Base-by-base conservation (phyloP, 106 monocot species). In the Narthecium ossifragum region DNA sequence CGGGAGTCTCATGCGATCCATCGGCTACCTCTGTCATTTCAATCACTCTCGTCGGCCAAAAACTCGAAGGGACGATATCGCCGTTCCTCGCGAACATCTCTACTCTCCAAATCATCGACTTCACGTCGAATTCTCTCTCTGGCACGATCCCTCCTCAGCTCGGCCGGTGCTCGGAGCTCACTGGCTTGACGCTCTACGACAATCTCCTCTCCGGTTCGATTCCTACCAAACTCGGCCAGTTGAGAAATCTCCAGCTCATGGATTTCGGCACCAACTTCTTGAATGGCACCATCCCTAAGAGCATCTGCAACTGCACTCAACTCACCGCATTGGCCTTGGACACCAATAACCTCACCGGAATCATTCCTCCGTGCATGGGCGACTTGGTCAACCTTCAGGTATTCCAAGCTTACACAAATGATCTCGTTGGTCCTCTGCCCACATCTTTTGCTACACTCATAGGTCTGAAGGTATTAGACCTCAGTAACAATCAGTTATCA, bases 41-140 rank as follows among this genome's bases (percentile, higher is more conserved):
- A 4, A 73, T 87, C 13, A 53, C 36, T 31, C 55, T 84, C 17
- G 14, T 5, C 22, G 57, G 78, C 34, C 62, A 29, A 23, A 30
- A 72, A 17, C 83, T 87, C 51, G 41, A 32, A 29, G 83, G 83
- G 51, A 72, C 66, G 7, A 63, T 87, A 6, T 80, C 83, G 6
- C 83, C 83, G 0, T 87, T 63, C 58, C 50, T 87, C 8, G 74
- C 63, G 21, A 87, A 87, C 77, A 75, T 87, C 36, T 84, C 92
- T 15, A 80, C 72, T 12, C 83, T 92, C 4, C 78, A 78, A 38
- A 8, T 75, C 20, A 50, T 92, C 15, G 83, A 87, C 46, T 60
- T 92, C 38, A 36, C 68, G 14, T 51, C 51, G 10, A 92, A 92
- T 60, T 55, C n/a, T 14, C 67, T 92, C 60, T 59, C 38, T 13